phyloP scores from a whole-genome alignment of 345 rosid species.

The Pistacia vera region DNA sequence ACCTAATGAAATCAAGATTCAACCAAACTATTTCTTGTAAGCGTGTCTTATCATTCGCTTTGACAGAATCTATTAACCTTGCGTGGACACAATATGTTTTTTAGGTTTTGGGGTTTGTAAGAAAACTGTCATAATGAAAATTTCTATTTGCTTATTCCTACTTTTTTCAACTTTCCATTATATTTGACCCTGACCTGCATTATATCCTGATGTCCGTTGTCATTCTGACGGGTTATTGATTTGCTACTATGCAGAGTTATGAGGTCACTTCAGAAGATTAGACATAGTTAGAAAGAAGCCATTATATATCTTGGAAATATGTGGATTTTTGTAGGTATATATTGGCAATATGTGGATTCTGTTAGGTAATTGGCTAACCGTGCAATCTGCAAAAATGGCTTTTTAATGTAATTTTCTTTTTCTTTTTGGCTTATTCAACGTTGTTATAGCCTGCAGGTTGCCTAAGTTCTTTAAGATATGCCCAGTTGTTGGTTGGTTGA shows the following conservation, averaged over 20 bases:
- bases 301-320: not conserved
- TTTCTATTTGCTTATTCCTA: not conserved
- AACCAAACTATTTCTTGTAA: not conserved
- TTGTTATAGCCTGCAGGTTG: not conserved
- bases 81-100: not conserved
- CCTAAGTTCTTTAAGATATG: not conserved
- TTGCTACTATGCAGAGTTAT: not conserved
- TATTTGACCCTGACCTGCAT: not conserved
- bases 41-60: not conserved
- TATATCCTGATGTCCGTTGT: not conserved
- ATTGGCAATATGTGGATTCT: not conserved
- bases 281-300: not conserved
- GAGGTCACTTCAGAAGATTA: not conserved
- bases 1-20: not conserved
- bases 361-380: not conserved
- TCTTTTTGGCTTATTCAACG: not conserved
- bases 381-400: not conserved
- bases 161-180: not conserved
- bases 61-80: not conserved
- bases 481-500: not conserved
- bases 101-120: not conserved
- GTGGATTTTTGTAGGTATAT: no score
- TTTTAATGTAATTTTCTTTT: not conserved
- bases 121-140: no score
- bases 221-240: not conserved